Conservation (phyloP, 2,329 filamentous ascomycete genomes). For the Diaporthe helianthi region DNA sequence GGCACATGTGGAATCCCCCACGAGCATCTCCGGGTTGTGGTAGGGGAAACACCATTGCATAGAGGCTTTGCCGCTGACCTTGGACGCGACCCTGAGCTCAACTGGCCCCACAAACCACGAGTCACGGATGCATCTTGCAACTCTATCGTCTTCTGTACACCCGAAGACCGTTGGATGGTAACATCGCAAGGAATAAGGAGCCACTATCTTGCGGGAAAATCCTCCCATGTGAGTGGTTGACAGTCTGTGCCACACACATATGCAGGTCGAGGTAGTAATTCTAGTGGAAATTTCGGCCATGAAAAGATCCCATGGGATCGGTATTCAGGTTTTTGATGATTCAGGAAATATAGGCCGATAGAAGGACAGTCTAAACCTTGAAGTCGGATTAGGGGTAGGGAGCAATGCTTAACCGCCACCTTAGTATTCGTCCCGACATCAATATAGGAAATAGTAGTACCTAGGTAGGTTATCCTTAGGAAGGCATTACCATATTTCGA, state of each 20-base stretch:
- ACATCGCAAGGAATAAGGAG: not conserved
- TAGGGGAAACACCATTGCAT: not conserved
- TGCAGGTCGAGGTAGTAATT: conserved; percentile 16
- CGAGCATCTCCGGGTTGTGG: not conserved
- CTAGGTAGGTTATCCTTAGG: no score
- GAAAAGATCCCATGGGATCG: not conserved
- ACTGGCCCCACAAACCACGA: conserved; percentile 2
- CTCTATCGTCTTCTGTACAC: not conserved
- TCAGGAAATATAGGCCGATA: not conserved
- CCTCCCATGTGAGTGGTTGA: conserved; percentile 5
- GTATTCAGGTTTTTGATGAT: not conserved
- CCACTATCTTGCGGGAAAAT: not conserved
- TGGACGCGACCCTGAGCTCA: not conserved
- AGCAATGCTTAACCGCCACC: not conserved
- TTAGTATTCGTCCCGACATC: not conserved
- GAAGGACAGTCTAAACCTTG: not conserved
- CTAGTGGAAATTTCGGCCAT: not conserved
- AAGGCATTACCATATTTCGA: no score
- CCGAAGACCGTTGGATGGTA: not conserved
- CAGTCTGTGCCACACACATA: conserved; percentile 7
- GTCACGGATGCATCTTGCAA: not conserved
- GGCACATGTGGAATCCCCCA: no score
- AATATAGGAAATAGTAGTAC: not conserved
- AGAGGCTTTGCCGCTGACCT: not conserved
- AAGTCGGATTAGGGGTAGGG: not conserved